Evolutionary conservation across 75 land plant species (phyloP).

Genomic region (Adiantum capillusveneris): DNA sequence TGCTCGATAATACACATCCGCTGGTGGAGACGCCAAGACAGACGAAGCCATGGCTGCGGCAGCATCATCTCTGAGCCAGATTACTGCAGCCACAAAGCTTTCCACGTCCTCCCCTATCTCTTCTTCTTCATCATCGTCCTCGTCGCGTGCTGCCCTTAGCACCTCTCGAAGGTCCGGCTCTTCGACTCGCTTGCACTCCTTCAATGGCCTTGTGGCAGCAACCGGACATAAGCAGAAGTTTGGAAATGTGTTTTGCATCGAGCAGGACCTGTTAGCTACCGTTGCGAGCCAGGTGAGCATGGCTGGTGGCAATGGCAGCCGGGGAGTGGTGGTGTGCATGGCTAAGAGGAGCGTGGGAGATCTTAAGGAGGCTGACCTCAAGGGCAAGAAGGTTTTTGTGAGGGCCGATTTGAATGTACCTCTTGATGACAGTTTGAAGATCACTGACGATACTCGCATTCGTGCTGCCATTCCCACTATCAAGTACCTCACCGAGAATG

Average conservation of each 20-base stretch:
- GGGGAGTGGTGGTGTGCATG: constrained; percentile 9
- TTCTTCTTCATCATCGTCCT: neutral
- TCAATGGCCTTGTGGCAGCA: constrained; percentile 13
- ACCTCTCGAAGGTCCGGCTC: neutral
- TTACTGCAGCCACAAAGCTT: constrained; percentile 3
- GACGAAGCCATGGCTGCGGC: constrained; percentile 8
- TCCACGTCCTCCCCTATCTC: constrained; percentile 1
- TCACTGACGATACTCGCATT: constrained; percentile 48
- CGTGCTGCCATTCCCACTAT: constrained; percentile 42
- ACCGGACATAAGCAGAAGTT: constrained; percentile 2
- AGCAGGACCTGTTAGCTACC: constrained; percentile 2
- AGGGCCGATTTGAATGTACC: constrained; percentile 44
- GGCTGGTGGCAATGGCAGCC: neutral
- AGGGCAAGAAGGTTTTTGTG: constrained; percentile 41
- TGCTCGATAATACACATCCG: no score
- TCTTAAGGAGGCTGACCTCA: constrained; percentile 26
- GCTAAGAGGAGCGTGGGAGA: constrained; percentile 29
- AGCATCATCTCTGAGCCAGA: constrained; percentile 6
- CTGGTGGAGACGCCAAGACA: no score
- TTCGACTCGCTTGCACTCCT: constrained; percentile 2
- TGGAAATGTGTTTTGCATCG: neutral
- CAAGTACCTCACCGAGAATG: constrained; percentile 23
- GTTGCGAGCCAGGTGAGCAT: constrained; percentile 1
- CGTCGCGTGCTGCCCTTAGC: neutral
- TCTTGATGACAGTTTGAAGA: constrained; percentile 17